These are phyloP conservation scores for Stevia rebaudiana DNA, from an alignment of 140 eudicot species.

Conservation along the genomic window DNA sequence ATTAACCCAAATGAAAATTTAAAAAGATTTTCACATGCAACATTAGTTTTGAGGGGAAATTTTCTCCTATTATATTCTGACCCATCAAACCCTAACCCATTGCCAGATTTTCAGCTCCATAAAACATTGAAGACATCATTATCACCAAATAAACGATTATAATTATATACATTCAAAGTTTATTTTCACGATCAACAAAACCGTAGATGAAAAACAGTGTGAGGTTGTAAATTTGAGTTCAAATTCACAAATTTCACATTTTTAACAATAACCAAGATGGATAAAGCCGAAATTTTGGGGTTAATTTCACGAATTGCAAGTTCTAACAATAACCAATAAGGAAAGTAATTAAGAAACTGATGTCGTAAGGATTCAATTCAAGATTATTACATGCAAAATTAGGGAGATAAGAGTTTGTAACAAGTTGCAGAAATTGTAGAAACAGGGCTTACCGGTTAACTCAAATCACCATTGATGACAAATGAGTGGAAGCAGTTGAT, in stretches of 20 bases:
- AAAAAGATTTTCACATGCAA: not conserved
- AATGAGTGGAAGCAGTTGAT: constrained; percentile 2
- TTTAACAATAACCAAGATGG: constrained; percentile 8
- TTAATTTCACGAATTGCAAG: not conserved
- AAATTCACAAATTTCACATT: constrained; percentile 9
- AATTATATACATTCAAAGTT: not conserved
- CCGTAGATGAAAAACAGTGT: not conserved
- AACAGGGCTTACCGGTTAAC: constrained; percentile 24
- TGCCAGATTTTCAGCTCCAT: constrained; percentile 35
- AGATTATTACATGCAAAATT: constrained; percentile 19
- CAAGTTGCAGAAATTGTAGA: constrained; percentile 9
- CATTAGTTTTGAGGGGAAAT: constrained; percentile 2
- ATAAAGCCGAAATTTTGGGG: constrained; percentile 8
- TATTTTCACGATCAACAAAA: constrained; percentile 9
- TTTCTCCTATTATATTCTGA: constrained; percentile 45
- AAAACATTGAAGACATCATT: constrained; percentile 65
- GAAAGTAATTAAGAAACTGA: not conserved
- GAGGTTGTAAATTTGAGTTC: constrained; percentile 7
- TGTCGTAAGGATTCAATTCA: not conserved
- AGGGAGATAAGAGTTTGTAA: constrained; percentile 2
- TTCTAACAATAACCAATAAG: not conserved
- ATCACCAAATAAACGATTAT: not conserved
- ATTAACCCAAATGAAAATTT: not conserved
- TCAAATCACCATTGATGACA: constrained; percentile 23
- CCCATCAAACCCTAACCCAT: constrained; percentile 41